Percentiles rank a stretch among this genome's conserved stretches.
phyloP scores from a whole-genome alignment of 768 basidiomycete genomes.

The Fomitopsis serialis region DNA sequence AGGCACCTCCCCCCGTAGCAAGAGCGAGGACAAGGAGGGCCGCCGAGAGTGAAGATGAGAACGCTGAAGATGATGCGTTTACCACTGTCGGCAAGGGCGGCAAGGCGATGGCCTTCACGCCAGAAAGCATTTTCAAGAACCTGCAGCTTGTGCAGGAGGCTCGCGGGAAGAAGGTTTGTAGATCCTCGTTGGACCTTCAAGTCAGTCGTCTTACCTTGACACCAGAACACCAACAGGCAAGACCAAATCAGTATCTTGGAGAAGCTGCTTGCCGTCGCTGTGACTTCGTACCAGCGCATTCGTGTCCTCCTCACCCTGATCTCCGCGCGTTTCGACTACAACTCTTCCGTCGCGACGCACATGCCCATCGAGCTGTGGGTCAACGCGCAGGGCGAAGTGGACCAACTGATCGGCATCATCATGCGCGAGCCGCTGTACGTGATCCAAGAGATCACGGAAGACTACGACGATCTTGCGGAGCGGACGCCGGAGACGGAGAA shows the following conservation, averaged over 20 bases:
- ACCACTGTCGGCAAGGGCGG: slow-evolving; percentile 91
- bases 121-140: slow-evolving; percentile 88
- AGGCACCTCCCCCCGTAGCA: slow-evolving; percentile 32
- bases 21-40: slow-evolving; percentile 32
- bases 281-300: slow-evolving; percentile 87
- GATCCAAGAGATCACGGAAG: slow-evolving; percentile 80
- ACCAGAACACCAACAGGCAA: slow-evolving; percentile 89
- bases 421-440: slow-evolving; percentile 68
- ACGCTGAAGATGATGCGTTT: slow-evolving; percentile 58
- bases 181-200: not conserved
- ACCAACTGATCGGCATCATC: slow-evolving; percentile 79
- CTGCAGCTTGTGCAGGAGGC: slow-evolving; percentile 89
- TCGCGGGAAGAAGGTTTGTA: slow-evolving; percentile 86
- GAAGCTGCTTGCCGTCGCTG: slow-evolving; percentile 78
- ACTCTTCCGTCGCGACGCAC: slow-evolving; percentile 75
- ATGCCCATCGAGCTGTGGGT: slow-evolving; percentile 95
- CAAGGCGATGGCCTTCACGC: slow-evolving; percentile 72
- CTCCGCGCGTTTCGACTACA: slow-evolving; percentile 96
- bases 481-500: slow-evolving; percentile 69
- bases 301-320: slow-evolving; percentile 91
- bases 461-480: slow-evolving; percentile 89
- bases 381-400: slow-evolving; percentile 81
- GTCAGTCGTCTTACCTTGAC: not conserved
- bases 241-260: slow-evolving; percentile 93
- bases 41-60: slow-evolving; percentile 36